These are phyloP conservation scores for Nemania sp. DNA, from an alignment of 2,329 filamentous ascomycete genomes.

Conservation along the genomic window DNA sequence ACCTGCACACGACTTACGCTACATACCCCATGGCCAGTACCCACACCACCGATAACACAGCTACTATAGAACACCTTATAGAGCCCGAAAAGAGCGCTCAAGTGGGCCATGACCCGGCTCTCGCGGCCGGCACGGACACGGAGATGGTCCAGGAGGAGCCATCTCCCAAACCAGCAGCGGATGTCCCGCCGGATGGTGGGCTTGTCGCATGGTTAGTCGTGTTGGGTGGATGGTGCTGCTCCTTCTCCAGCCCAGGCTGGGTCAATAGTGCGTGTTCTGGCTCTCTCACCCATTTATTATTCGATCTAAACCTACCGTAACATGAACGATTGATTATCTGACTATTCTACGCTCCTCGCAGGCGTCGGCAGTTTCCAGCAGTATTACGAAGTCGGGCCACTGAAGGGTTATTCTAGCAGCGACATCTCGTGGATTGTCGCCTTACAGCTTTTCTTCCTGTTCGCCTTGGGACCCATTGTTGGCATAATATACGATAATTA, in stretches of 20 bases:
- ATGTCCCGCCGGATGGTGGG: slow-evolving; percentile 10
- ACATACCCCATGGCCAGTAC: too few relatives aligned
- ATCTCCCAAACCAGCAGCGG: slow-evolving; percentile 2
- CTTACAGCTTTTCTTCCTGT: slow-evolving; percentile 20
- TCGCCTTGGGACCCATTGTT: slow-evolving; percentile 1
- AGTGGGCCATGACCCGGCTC: too few relatives aligned
- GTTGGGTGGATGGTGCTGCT: slow-evolving; percentile 15
- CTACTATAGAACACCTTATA: too few relatives aligned
- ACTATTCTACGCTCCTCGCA: neutral
- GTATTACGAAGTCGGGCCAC: slow-evolving; percentile 9
- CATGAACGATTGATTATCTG: neutral
- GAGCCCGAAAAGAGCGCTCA: too few relatives aligned
- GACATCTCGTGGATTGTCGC: slow-evolving; percentile 9
- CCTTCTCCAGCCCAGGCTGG: slow-evolving; percentile 19
- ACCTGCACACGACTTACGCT: too few relatives aligned
- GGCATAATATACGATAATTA: slow-evolving; percentile 15
- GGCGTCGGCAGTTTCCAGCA: slow-evolving; percentile 16
- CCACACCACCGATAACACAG: too few relatives aligned
- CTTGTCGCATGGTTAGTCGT: slow-evolving; percentile 11
- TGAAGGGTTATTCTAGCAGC: neutral
- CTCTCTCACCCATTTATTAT: neutral
- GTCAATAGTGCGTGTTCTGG: neutral
- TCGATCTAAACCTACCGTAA: too few relatives aligned
- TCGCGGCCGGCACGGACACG: too few relatives aligned
- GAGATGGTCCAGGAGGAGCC: neutral